Evolutionary conservation across 1,284 basidiomycete species (phyloP).

Genomic region (Golubevia sp.): DNA sequence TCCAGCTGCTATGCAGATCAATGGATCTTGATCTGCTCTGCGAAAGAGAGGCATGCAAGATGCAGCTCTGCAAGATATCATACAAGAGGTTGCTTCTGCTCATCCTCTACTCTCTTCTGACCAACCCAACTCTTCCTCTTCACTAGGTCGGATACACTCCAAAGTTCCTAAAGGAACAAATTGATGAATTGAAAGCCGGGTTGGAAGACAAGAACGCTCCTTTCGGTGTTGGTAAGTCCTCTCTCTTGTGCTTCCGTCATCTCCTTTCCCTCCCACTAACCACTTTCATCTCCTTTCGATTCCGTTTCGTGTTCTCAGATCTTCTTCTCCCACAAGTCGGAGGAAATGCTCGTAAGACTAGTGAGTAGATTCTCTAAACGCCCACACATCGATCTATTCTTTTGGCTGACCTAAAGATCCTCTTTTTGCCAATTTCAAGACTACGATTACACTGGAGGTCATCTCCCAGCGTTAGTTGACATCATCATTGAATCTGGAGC

Average conservation of each 20-base stretch:
- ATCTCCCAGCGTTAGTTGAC: slow-evolving; percentile 76
- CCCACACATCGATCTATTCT: too few relatives aligned
- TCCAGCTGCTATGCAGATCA: too few relatives aligned
- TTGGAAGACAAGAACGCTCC: slow-evolving; percentile 74
- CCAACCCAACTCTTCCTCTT: slow-evolving; percentile 6
- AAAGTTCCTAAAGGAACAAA: slow-evolving; percentile 66
- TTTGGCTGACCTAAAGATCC: too few relatives aligned
- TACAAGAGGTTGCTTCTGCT: slow-evolving; percentile 1
- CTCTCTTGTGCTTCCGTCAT: too few relatives aligned
- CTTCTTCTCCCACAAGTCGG: slow-evolving; percentile 81
- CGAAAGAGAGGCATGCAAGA: too few relatives aligned
- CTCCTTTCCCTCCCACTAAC: too few relatives aligned
- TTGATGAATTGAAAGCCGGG: slow-evolving; percentile 73
- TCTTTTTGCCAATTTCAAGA: too few relatives aligned
- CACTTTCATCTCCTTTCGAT: too few relatives aligned
- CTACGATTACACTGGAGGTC: slow-evolving; percentile 63
- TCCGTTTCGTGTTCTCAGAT: slow-evolving; percentile 54
- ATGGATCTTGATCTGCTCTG: too few relatives aligned
- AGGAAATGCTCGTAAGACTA: slow-evolving; percentile 80
- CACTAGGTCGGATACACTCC: slow-evolving; percentile 29
- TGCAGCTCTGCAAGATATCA: too few relatives aligned
- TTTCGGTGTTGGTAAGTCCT: slow-evolving; percentile 72
- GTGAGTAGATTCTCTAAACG: too few relatives aligned
- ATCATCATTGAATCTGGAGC: slow-evolving; percentile 86
- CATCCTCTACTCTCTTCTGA: slow-evolving; percentile 4